phyloP scores from a whole-genome alignment of 768 basidiomycete species.

The Lactarius quietus region DNA sequence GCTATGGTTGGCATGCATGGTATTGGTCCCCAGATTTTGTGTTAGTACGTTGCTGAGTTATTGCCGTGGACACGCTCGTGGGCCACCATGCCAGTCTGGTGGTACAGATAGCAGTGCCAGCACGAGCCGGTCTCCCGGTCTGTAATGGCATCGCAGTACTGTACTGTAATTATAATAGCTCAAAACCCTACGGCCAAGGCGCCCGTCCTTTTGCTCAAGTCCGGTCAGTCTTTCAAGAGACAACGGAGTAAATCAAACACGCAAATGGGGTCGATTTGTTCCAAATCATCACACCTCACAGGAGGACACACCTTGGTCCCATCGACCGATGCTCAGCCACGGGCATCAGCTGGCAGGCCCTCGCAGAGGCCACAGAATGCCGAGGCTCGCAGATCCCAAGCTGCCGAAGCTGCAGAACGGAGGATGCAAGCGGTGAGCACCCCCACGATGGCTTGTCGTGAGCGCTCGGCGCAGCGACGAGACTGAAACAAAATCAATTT shows the following conservation, averaged over 20 bases:
- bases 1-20: background rate
- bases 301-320: constrained; percentile 34
- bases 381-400: constrained; percentile 29
- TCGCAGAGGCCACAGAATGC: background rate
- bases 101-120: background rate
- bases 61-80: background rate
- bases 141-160: background rate
- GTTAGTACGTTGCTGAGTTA: background rate
- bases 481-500: background rate
- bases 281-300: constrained; percentile 33
- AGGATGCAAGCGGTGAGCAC: constrained; percentile 34
- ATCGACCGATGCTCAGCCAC: background rate
- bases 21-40: background rate
- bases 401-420: constrained; percentile 37
- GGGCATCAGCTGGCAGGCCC: background rate
- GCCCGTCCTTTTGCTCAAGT: background rate
- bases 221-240: background rate
- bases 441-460: background rate
- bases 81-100: background rate
- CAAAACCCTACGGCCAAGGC: background rate
- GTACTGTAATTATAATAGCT: background rate
- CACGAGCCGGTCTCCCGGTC: constrained; percentile 1
- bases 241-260: constrained; percentile 4
- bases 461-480: background rate
- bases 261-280: constrained; percentile 38